Base-by-base conservation (phyloP, 169 alveolate species). In the Plasmodium coatneyi region DNA sequence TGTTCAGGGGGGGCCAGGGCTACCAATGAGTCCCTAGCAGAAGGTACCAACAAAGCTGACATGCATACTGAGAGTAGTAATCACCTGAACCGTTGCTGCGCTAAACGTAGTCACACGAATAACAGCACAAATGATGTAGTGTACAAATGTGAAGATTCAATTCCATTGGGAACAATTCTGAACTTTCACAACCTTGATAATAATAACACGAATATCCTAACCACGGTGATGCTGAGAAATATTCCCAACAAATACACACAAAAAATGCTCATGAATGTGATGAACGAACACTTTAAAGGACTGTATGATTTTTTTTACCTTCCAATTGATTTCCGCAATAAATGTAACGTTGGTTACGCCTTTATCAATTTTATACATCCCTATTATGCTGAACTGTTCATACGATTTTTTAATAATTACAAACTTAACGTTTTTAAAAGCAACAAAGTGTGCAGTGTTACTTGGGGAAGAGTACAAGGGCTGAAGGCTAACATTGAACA, bases 211-310 rank as follows among this genome's bases (percentile, higher is more conserved):
- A 80, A 92, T 12, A 82, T 66, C 10, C 72, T 84, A 41, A 92
- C 96, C 25, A 95, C 98, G 10, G 93, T 97, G 34, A 97, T 97
- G 98, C 93, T 97, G 60, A 94, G 97, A 92, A 97, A 97, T 86
- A 97, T 97, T 80, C 98, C 98, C 28, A 97, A 97, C 80, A 97
- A 97, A 84, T 97, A 96, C 94, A 94, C 98, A 30, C 96, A 93
- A 72, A 82, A 93, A 14, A 95, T 96, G 93, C 90, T 96, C 32
- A 90, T 87, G 87, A 97, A 95, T 49, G 96, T 95, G 79, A 95
- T 97, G 74, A 95, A 97, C 92, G 82, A 70, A 25, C 92, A 92
- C 70, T 92, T 74, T 78, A 71, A 94, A 94, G 97, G 97, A 5
- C 84, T 95, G 81, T 97, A 95, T 92, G 97, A 97, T 93, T 97